Evolutionary conservation across 2,329 filamentous ascomycete species (phyloP).

Genomic region (Alternaria postmessia): DNA sequence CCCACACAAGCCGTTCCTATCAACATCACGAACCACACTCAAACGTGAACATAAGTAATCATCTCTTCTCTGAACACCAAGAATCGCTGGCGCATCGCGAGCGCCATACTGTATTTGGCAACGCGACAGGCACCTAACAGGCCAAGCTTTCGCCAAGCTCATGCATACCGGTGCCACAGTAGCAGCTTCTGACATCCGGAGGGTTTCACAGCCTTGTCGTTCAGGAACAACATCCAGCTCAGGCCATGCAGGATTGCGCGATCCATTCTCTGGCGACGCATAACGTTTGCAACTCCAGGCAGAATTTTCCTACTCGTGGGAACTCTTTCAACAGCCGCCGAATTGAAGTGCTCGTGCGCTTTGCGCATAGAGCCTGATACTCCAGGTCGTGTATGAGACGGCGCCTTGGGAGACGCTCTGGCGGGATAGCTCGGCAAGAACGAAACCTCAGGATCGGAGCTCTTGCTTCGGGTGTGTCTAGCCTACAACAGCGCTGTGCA

Average conservation of each 20-base stretch:
- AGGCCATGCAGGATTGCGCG: constrained; percentile 3
- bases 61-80: neutral
- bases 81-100: neutral
- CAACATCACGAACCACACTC: neutral
- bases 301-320: constrained; percentile 23
- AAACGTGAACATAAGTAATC: constrained; percentile 1
- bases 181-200: constrained; percentile 25
- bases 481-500: neutral
- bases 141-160: constrained; percentile 33
- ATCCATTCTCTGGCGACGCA: constrained; percentile 21
- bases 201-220: constrained; percentile 28
- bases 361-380: constrained; percentile 20
- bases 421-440: constrained; percentile 13
- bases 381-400: constrained; percentile 21
- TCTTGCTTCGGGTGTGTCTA: constrained; percentile 2
- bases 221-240: constrained; percentile 10
- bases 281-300: constrained; percentile 23
- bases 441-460: constrained; percentile 17
- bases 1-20: neutral
- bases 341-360: constrained; percentile 10
- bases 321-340: constrained; percentile 8
- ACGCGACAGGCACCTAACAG: constrained; percentile 19
- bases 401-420: constrained; percentile 14
- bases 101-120: constrained; percentile 4
- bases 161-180: constrained; percentile 21